Evolutionary conservation across 208 protist genomes (phyloP), one percentile per base, ranked within the genome.

Genomic region (Balamuthia mandrillaris): DNA sequence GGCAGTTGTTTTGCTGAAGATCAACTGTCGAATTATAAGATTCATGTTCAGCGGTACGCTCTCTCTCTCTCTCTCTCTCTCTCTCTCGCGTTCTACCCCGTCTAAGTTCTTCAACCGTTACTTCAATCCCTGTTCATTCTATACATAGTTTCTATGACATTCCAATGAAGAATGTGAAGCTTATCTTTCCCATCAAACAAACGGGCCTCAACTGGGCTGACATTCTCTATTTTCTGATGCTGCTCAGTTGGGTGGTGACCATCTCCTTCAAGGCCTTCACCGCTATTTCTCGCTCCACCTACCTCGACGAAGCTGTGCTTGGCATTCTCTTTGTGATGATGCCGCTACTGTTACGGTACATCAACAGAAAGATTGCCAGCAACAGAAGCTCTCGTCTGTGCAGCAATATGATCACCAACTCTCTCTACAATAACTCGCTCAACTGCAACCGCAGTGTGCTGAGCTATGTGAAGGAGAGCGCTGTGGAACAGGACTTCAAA

Each of bases 201-300:
- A 41, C 51, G 1, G 51, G 74, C n/a, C 63, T 45, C 51, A 81
- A 81, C 27, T 58, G 47, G 74, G 74, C 74, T 27, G 74, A 81
- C 51, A 44, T 65, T 7, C n/a, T 81, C 14, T 81, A 31, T 4
- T 65, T 81, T 52, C 10, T 81, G 31, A 81, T 81, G 74, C 51
- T 65, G 14, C 47, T 81, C 39, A 65, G 51, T 9, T 81, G 58
- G 18, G 41, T 52, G 6, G 12, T 81, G 21, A 81, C 74, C 1
- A 45, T 81, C 39, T 45, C 74, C 44, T 81, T 81, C 74, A 81
- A 81, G 37, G 74, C 74, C 74, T 81, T 81, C 74, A 65, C 49
- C 51, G 63, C 74, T 7, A 18, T 81, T 10, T 45, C 74, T 24
- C 47, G 63, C 49, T 81, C 74, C 74, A 81, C 74, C 51, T 81